phyloP scores from a whole-genome alignment of 2,329 filamentous ascomycete genomes.

The Hypoxylon sp. region DNA sequence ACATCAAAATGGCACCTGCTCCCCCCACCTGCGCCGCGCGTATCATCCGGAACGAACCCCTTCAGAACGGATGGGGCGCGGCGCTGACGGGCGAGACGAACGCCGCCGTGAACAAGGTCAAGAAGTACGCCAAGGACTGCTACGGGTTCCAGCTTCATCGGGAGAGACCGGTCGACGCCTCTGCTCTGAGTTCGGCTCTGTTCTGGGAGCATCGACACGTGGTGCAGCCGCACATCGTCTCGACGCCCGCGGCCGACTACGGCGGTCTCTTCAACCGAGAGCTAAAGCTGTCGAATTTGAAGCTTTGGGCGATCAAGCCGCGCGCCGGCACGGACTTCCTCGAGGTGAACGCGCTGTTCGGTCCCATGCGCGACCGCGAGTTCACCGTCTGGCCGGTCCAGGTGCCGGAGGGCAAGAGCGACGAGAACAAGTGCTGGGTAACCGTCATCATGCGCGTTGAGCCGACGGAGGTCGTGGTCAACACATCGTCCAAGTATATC shows the following conservation, averaged over 20 bases:
- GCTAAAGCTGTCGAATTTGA: conserved; percentile 4
- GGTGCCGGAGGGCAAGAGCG: not conserved
- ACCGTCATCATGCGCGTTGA: conserved; percentile 32
- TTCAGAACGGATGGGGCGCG: conserved; percentile 39
- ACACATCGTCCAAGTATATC: not conserved
- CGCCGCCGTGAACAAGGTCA: conserved; percentile 11
- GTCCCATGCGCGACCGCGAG: conserved; percentile 30
- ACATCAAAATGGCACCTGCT: conserved; percentile 19
- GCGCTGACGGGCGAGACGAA: conserved; percentile 25
- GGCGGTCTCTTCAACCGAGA: conserved; percentile 32
- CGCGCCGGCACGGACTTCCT: not conserved
- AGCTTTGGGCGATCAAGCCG: conserved; percentile 17
- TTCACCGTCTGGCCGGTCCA: conserved; percentile 37
- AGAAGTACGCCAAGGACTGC: conserved; percentile 20
- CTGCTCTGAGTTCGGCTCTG: conserved; percentile 33
- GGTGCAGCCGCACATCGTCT: conserved; percentile 19
- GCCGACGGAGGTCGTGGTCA: not conserved
- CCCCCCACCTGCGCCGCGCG: conserved; percentile 32
- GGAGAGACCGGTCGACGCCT: conserved; percentile 22
- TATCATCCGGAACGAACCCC: conserved; percentile 28
- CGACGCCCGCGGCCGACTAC: conserved; percentile 34
- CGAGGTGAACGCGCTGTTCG: conserved; percentile 36
- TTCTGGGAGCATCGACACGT: conserved; percentile 42
- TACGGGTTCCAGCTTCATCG: conserved; percentile 36
- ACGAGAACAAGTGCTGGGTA: conserved; percentile 28